Evolutionary conservation across 495 filamentous ascomycete genomes (phyloP), one percentile per base, ranked within the genome.

Genomic region (Aspergillus saccharolyticus): DNA sequence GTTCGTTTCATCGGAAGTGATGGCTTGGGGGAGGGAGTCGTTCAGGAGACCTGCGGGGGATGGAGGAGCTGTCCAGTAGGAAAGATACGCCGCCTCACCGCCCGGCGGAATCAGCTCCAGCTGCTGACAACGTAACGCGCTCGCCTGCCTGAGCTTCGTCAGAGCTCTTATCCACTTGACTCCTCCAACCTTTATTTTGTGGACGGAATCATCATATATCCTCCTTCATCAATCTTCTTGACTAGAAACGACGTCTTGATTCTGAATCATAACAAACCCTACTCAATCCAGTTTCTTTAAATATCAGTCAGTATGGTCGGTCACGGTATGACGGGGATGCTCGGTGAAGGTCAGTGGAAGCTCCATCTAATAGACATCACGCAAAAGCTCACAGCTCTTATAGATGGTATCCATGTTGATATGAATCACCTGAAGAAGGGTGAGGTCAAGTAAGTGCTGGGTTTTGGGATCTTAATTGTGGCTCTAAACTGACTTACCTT

Each of bases 331-430:
- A 83, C 85, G 63, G 88, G 88, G 60, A 79, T 80, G 74, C 74
- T 91, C 55, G 88, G 81, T 60, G 86, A 90, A 82, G 88, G 88
- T 89, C 39, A 67, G 74, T 54, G 53, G 58, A 60, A 61, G 57
- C 67, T 57, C 64, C 58, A 54, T 48, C 6, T 9, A 16, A n/a
- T 42, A 17, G 3, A 28, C 22, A 15, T 52, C 20, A 48, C 49
- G 47, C 50, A 57, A 39, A 25, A 64, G 58, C 69, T 74, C 62
- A 74, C 52, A 30, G 21, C 25, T 52, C 58, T 50, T 44, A 18
- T 43, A 98, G 94, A 98, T 92, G 94, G 94, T 68, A 96, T 98
- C 69, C 94, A 98, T 74, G 77, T 98, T 53, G 94, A 98, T 69
- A 97, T 98, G 94, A 88, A 96, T 62, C 88, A 93, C 64, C 70